Base-by-base conservation (phyloP, 805 yeast species). In the Lipomyces chichibuensis region DNA sequence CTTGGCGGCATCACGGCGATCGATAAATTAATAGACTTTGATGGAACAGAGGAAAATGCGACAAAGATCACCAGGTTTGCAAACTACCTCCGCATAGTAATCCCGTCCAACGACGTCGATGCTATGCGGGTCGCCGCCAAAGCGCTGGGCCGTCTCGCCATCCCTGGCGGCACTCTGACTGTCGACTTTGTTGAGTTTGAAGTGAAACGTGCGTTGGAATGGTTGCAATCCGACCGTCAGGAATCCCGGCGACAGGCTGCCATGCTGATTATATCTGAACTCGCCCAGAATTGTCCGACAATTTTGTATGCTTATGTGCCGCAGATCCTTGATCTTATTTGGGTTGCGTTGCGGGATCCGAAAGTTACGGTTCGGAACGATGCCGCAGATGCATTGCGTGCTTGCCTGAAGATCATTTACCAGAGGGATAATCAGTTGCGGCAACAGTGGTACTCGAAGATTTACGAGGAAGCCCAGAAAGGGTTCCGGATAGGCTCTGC, bases 141-240 rank as follows among this genome's bases (percentile, higher is more conserved):
- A 62, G 91, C 97, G 0, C 81, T 95, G 70, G 99, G 98, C 13
- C 89, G 89, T 74, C 81, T 94, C 71, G 96, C 98, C 0, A 86
- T 88, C 5, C 94, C 96, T 0, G 97, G 97, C 33, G 95, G 96
- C 0, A 87, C 96, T 1, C 79, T 92, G 63, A 91, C 97, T 0
- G 92, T 96, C 0, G 97, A 92, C 60, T 89, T 94, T 76, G 97
- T 95, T 33, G 98, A 94, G 69, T 90, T 87, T 73, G 97, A 94
- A 77, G 95, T 95, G 8, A 91, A 89, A 74, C 84, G 90, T 59
- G 91, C 97, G 52, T 83, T 94, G 60, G 99, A 95, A 77, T 89
- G 97, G 94, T 83, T 94, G 29, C 90, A 91, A 43, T 84, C 89
- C n/a, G 97, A 92, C 69, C 88, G 91, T 71, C 92, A 89, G 74